These are phyloP conservation scores for Begonia fuchsioides DNA, from an alignment of 306 rosid genomes.

Conservation along the genomic window DNA sequence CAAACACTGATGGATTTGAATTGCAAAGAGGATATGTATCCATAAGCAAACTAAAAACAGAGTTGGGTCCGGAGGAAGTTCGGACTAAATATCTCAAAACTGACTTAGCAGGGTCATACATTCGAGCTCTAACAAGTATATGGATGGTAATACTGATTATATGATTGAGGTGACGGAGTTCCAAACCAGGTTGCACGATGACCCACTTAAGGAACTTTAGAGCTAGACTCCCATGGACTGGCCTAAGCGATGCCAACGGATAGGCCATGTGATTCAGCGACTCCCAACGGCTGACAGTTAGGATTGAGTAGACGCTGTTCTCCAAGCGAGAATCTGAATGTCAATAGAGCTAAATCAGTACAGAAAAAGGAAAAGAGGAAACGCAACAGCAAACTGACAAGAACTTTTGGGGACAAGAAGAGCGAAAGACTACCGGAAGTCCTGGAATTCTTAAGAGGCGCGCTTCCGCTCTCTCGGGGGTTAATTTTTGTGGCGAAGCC, in stretches of 20 bases:
- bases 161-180: conserved; percentile 40
- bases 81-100: conserved; percentile 31
- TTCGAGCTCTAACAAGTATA: conserved; percentile 61
- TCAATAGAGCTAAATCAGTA: background rate
- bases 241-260: conserved; percentile 53
- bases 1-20: conserved; percentile 69
- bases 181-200: conserved; percentile 49
- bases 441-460: background rate
- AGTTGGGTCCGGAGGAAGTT: conserved; percentile 26
- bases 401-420: background rate
- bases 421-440: background rate
- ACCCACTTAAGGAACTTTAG: conserved; percentile 64
- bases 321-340: conserved; percentile 31
- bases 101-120: conserved; percentile 48
- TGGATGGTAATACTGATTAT: conserved; percentile 48
- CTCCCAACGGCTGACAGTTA: conserved; percentile 65
- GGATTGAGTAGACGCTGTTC: conserved; percentile 55
- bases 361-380: background rate
- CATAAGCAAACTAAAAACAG: conserved; percentile 47
- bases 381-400: too few relatives aligned
- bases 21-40: conserved; percentile 56
- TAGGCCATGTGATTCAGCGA: conserved; percentile 64
- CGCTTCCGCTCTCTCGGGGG: background rate
- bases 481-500: background rate
- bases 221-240: conserved; percentile 63